A percentile compares a stretch with the other conserved stretches of the same genome.
These are phyloP conservation scores for Nicotiana paniculata DNA, from an alignment of 257 asterid species.

Conservation along the genomic window DNA sequence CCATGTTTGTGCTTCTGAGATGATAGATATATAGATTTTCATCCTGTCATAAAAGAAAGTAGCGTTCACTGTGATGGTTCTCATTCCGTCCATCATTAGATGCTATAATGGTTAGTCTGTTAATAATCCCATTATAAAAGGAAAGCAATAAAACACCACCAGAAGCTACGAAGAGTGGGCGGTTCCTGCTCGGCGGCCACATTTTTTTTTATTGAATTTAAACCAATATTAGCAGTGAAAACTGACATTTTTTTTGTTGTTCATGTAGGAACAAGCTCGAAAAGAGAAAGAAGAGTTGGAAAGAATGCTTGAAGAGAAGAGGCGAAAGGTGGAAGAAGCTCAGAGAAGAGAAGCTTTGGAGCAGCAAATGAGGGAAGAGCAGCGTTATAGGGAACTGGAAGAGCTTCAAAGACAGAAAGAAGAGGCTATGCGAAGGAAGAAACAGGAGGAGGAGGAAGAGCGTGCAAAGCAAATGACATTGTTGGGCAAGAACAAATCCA, in stretches of 20 bases:
- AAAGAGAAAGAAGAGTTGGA: constrained; percentile 81
- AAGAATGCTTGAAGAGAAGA: constrained; percentile 67
- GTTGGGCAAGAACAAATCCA: constrained; percentile 91
- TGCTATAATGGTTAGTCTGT: neutral
- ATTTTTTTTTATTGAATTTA: neutral
- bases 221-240: neutral
- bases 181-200: neutral
- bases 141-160: neutral
- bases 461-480: constrained; percentile 76
- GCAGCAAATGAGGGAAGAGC: constrained; percentile 65
- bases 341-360: constrained; percentile 85
- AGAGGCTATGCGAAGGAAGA: constrained; percentile 73
- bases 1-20: neutral
- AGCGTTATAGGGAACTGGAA: constrained; percentile 73
- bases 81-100: neutral
- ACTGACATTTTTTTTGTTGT: neutral
- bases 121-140: neutral
- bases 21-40: neutral
- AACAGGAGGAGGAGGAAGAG: constrained; percentile 92
- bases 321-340: constrained; percentile 74
- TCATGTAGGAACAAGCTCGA: constrained; percentile 59
- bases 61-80: neutral
- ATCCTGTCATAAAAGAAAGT: neutral
- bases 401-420: constrained; percentile 92
- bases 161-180: neutral